These are phyloP conservation scores for Blastomyces percursus DNA, from an alignment of 2,329 filamentous ascomycete genomes.

Conservation along the genomic window DNA sequence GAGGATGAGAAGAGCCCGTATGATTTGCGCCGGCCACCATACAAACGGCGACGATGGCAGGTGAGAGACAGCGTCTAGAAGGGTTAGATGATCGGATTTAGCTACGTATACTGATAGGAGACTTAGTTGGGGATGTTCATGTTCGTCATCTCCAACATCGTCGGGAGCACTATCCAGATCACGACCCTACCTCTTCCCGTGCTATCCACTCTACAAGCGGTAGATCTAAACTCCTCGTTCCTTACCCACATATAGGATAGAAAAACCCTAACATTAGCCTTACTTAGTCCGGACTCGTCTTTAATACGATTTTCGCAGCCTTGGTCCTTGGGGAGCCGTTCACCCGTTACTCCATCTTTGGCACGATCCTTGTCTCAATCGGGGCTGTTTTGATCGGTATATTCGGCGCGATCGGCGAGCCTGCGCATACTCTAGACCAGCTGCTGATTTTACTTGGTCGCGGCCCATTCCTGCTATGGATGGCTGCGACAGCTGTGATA, in stretches of 20 bases:
- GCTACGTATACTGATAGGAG: conserved; percentile 17
- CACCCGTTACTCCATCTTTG: conserved; percentile 82
- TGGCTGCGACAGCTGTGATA: conserved; percentile 64
- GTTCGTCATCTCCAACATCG: conserved; percentile 87
- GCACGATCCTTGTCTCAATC: conserved; percentile 74
- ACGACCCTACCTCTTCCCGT: conserved; percentile 90
- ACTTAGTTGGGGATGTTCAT: conserved; percentile 73
- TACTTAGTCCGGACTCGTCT: conserved; percentile 69
- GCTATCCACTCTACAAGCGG: conserved; percentile 83
- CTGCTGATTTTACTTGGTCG: conserved; percentile 64
- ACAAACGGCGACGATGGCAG: conserved; percentile 88
- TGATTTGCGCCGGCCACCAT: conserved; percentile 71
- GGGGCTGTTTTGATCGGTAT: conserved; percentile 88
- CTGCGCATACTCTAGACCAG: conserved; percentile 76
- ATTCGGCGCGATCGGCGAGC: conserved; percentile 88
- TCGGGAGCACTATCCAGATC: conserved; percentile 95
- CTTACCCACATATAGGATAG: neutral
- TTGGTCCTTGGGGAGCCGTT: conserved; percentile 88
- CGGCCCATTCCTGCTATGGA: conserved; percentile 75
- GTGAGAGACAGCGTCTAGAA: conserved; percentile 24
- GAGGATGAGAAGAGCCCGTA: conserved; percentile 84
- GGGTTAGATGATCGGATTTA: neutral
- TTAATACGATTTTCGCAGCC: conserved; percentile 96
- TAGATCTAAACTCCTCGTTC: conserved; percentile 23
- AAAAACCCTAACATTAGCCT: conserved; percentile 3